Evolutionary conservation across 345 rosid genomes (phyloP), one percentile per base, ranked within the genome.

Genomic region (Ailanthus altissimus): DNA sequence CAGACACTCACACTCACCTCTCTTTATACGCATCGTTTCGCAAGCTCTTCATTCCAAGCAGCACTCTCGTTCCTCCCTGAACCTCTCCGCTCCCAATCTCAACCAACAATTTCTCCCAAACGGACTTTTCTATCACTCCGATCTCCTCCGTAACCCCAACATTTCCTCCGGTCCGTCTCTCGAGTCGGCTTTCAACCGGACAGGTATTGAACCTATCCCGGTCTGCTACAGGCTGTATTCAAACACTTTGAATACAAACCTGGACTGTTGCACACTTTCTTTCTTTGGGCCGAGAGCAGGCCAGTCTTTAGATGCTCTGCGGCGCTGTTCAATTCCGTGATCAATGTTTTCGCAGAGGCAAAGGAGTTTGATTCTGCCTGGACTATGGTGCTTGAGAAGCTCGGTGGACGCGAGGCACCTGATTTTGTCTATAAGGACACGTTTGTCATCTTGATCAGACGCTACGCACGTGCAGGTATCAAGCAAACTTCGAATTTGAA

Each of bases 391-490:
- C 91, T 84, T 46, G 90, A 85, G 81, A 86, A 85, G 58, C 81
- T 82, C 71, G 82, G 70, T 49, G 82, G 64, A 54, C 61, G 75
- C 20, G 85, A 43, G 47, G 85, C 45, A 28, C 77, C 81, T 38
- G 18, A 62, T 70, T 82, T 88, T 83, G 91, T 96, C 81, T 85
- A 97, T 18, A 75, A 67, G n/a, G 89, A 93, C 56, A 88, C 97
- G 0, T 86, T 92, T 74, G 86, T 85, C 13, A 77, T 88, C 74
- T 77, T 96, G 74, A 92, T 96, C 84, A 85, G 97, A 88, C 92
- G 97, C 73, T 93, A 86, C 74, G 74, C 91, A 81, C 91, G 93
- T 13, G 94, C 94, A 68, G 98, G 99, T 93, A 88, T 32, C 79
- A 46, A 58, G 65, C 0, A 8, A 18, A 18, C 0, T 21, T 7